Evolutionary conservation across 192 early-diverging fungal genomes (phyloP).

Genomic region (Linnemannia elongata): DNA sequence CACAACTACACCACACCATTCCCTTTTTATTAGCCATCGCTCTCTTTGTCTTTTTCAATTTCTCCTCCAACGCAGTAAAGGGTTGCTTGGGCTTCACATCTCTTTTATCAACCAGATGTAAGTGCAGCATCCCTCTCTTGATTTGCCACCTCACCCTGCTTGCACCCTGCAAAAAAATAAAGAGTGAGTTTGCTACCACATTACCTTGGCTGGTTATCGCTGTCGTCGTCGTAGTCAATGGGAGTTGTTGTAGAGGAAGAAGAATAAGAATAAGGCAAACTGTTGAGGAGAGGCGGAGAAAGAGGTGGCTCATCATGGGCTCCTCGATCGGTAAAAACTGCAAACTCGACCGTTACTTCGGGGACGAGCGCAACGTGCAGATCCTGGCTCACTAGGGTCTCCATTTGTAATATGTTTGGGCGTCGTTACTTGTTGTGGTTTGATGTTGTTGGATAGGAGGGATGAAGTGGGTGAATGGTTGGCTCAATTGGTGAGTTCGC

Average conservation of each 20-base stretch:
- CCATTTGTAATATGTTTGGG: not conserved
- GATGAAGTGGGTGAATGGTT: not conserved
- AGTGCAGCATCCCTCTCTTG: too few relatives aligned
- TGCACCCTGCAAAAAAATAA: too few relatives aligned
- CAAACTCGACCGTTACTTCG: conserved; percentile 27
- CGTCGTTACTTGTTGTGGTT: not conserved
- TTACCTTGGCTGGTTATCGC: conserved; percentile 3
- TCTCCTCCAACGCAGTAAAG: too few relatives aligned
- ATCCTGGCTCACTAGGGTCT: conserved; percentile 3
- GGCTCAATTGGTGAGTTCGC: not conserved
- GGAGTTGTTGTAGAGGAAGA: not conserved
- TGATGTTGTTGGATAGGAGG: not conserved
- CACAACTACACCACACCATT: not conserved
- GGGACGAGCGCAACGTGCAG: conserved; percentile 18
- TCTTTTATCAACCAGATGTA: too few relatives aligned
- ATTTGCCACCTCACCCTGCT: too few relatives aligned
- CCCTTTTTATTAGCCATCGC: not conserved
- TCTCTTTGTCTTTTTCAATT: not conserved
- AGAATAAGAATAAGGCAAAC: not conserved
- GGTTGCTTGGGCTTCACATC: too few relatives aligned
- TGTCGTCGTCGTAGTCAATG: not conserved
- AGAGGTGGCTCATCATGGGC: not conserved
- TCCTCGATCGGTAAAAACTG: conserved; percentile 4
- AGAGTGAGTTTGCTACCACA: not conserved
- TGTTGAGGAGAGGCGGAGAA: not conserved